Evolutionary conservation across 164 flowering plant genomes (phyloP), one percentile per base, ranked within the genome.

Genomic region (Kalanchoe fedtschenkoi): DNA sequence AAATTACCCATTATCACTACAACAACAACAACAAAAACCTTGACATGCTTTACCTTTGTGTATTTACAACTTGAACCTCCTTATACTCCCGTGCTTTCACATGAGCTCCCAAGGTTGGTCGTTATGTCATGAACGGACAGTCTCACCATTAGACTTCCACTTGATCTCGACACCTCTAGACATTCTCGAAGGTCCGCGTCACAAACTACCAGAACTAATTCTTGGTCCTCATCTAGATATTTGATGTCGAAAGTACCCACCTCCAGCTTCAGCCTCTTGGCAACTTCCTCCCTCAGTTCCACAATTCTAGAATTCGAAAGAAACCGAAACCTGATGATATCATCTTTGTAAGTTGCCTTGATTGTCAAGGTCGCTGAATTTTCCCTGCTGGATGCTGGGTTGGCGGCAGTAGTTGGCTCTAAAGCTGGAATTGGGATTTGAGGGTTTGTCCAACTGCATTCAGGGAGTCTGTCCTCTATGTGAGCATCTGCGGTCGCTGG

Each of bases 111-210:
- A 17, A 82, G 81, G 71, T 75, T 84, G 35, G 86, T 51, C 70
- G 67, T 53, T 42, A 76, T 56, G 47, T 93, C 97, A 55, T 81
- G 85, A 47, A 90, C 76, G 51, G 66, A 58, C 60, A 93, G 70
- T 69, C 97, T 81, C 66, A 87, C 74, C 47, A 84, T 72, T 44
- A 74, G 83, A 66, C 77, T 65, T 19, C 91, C 83, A 2, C 88
- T 78, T 34, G 83, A 76, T 71, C 65, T 78, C 10, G 81, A 76
- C 34, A 85, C 61, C 44, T 95, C 97, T 39, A 88, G 42, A 63
- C 99, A 95, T 64, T 95, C 99, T 61, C 73, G 88, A 65, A 87
- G 70, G 69, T 95, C 99, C 1, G 89, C 91, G 65, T 95, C 89
- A 32, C 96, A 88, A 5, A 86, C 87, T 37, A 93, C 70, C 57